phyloP scores from a whole-genome alignment of 2,329 filamentous ascomycete genomes.

The Aspergillus sp. region DNA sequence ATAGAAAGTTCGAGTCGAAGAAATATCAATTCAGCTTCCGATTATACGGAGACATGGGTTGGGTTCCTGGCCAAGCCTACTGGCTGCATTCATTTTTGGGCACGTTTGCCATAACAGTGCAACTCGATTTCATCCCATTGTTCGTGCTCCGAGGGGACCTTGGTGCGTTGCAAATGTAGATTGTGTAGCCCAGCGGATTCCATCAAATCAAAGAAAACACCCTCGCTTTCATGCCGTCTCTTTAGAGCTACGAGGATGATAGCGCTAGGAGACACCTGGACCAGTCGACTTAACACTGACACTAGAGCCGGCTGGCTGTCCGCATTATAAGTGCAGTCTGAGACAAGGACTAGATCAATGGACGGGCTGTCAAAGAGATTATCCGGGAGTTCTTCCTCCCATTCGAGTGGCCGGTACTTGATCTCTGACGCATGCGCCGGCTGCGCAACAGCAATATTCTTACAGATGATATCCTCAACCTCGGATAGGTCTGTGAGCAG shows the following conservation, averaged over 20 bases:
- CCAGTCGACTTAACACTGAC: slow-evolving; percentile 52
- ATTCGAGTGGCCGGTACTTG: slow-evolving; percentile 59
- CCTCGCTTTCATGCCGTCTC: slow-evolving; percentile 65
- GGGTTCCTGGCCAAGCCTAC: neutral
- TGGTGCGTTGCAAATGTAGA: slow-evolving; percentile 31
- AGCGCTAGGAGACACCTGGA: slow-evolving; percentile 49
- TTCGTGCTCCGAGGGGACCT: slow-evolving; percentile 38
- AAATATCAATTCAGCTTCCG: neutral
- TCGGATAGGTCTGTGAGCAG: slow-evolving; percentile 66
- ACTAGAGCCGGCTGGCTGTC: slow-evolving; percentile 66
- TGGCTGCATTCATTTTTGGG: neutral
- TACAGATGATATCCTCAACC: slow-evolving; percentile 59
- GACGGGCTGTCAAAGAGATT: slow-evolving; percentile 31
- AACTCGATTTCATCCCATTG: slow-evolving; percentile 40
- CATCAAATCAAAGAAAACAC: slow-evolving; percentile 65
- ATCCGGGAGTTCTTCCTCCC: slow-evolving; percentile 56
- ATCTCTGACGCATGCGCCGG: slow-evolving; percentile 45
- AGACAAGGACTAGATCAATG: slow-evolving; percentile 63
- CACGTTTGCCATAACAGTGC: slow-evolving; percentile 31
- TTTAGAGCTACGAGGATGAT: slow-evolving; percentile 65
- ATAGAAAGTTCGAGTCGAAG: neutral
- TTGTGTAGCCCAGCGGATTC: slow-evolving; percentile 34
- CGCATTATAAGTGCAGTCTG: slow-evolving; percentile 73
- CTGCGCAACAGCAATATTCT: slow-evolving; percentile 52
- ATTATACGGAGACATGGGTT: neutral